Percentiles rank a stretch among this genome's conserved stretches.
Conservation (phyloP, 1,284 basidiomycete genomes). For the Ceratobasidium sp. region DNA sequence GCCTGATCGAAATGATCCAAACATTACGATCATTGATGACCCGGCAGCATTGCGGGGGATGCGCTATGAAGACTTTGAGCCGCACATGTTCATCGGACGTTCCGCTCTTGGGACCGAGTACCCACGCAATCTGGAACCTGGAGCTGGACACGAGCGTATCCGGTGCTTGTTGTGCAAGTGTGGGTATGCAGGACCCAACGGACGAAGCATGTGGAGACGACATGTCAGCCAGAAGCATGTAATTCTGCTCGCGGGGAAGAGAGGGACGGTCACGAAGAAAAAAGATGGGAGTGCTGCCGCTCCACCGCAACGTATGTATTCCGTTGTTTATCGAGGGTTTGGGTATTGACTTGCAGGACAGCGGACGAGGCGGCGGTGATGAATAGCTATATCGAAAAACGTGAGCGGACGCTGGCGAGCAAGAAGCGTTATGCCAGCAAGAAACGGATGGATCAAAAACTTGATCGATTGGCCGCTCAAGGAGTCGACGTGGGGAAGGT, state of each 20-base stretch:
- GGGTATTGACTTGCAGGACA: neutral
- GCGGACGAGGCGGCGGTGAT: constrained; percentile 36
- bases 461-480: constrained; percentile 27
- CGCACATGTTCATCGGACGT: constrained; percentile 40
- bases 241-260: constrained; percentile 33
- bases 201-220: constrained; percentile 43
- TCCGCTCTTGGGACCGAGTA: constrained; percentile 38
- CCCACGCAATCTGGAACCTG: constrained; percentile 42
- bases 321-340: neutral
- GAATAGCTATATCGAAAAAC: constrained; percentile 33
- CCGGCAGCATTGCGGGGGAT: constrained; percentile 20
- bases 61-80: constrained; percentile 39
- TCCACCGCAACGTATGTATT: neutral
- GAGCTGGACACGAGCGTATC: constrained; percentile 39
- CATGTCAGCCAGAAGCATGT: constrained; percentile 43
- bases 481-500: constrained; percentile 34
- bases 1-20: constrained; percentile 35
- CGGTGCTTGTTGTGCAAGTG: constrained; percentile 43
- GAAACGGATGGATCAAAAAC: constrained; percentile 34
- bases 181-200: constrained; percentile 41
- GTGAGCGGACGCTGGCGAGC: constrained; percentile 33
- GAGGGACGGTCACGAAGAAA: constrained; percentile 34
- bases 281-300: constrained; percentile 1
- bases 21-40: constrained; percentile 27
- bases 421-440: constrained; percentile 37